Evolutionary conservation across 495 filamentous ascomycete genomes (phyloP), one percentile per base, ranked within the genome.

Genomic region (Penicillium coffeae): DNA sequence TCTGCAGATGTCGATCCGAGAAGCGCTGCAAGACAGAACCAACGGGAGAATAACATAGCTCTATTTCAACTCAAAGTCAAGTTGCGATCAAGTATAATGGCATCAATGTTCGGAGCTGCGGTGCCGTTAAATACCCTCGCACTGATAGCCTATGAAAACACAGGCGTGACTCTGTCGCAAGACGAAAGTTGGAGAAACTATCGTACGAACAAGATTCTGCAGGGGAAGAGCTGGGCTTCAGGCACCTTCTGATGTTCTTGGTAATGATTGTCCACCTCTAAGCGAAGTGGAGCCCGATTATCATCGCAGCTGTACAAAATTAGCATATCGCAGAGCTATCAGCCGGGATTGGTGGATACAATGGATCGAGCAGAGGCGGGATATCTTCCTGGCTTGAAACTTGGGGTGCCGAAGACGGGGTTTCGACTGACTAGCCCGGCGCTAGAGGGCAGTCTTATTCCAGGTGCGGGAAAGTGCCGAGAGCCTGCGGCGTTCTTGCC

Each of bases 211-310:
- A 16, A 46, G 30, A 18, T 15, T 19, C 25, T 30, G 25, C 25
- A 30, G 25, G 25, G 25, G 25, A 35, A 39, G 15, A 13, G 15
- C 18, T 19, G 14, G 19, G 30, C 34, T 21, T 21, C 53, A 45
- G 25, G 40, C 53, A 56, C 53, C 48, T 56, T 56, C 7, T 30
- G 38, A 44, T 48, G 19, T 36, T 37, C 48, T 35, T 21, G 50
- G 48, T 25, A 56, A 25, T 56, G 53, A 56, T 56, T 56, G 53
- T 51, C 53, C 44, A 20, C 18, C 18, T 25, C 36, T 43, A 51
- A 51, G 33, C 53, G 53, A 51, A 48, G 53, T 40, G 53, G 40
- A 51, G 6, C 33, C 8, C 21, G 18, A n/a, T n/a, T 22, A 21
- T 8, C 34, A 22, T 15, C 30, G 22, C 10, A 2, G 42, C 33